Percentiles rank a stretch among this genome's conserved stretches.
These are phyloP conservation scores for Linnemannia exigua DNA, from an alignment of 192 early-diverging fungal genomes.

Conservation along the genomic window DNA sequence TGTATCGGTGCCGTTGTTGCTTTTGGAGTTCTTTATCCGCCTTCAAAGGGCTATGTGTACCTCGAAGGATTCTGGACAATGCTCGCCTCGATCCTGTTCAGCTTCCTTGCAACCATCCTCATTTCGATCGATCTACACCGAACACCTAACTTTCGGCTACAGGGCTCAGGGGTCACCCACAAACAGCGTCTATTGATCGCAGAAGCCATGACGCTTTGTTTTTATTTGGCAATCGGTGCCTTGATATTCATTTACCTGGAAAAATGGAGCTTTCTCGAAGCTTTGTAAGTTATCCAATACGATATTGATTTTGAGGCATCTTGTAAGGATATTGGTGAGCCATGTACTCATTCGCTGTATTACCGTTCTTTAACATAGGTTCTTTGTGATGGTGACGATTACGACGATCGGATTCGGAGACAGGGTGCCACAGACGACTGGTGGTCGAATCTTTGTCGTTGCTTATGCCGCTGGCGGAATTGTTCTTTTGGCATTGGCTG, in stretches of 20 bases:
- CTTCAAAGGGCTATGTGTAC: conserved; percentile 27
- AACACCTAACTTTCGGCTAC: conserved; percentile 39
- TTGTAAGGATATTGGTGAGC: not conserved
- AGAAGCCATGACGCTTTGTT: conserved; percentile 43
- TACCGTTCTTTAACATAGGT: conserved; percentile 7
- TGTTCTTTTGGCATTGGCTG: conserved; percentile 36
- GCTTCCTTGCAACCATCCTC: conserved; percentile 26
- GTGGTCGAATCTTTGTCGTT: conserved; percentile 33
- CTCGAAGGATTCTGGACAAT: conserved; percentile 46
- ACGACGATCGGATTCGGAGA: conserved; percentile 52
- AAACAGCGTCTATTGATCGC: conserved; percentile 45
- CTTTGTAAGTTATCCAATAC: conserved; percentile 21
- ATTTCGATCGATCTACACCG: conserved; percentile 38
- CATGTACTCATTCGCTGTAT: not conserved
- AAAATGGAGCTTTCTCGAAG: conserved; percentile 23
- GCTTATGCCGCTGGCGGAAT: conserved; percentile 47
- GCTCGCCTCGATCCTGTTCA: conserved; percentile 33
- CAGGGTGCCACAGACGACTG: conserved; percentile 2
- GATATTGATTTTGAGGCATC: not conserved
- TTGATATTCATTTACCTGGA: conserved; percentile 42
- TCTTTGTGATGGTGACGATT: conserved; percentile 48
- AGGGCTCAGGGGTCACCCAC: conserved; percentile 43
- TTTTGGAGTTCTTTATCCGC: conserved; percentile 35
- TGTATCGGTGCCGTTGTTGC: conserved; percentile 25
- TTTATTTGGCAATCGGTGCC: conserved; percentile 43